Percentiles rank a stretch among this genome's conserved stretches.
These are phyloP conservation scores for Fusarium staphyleae DNA, from an alignment of 2,329 filamentous ascomycete genomes.

Conservation along the genomic window DNA sequence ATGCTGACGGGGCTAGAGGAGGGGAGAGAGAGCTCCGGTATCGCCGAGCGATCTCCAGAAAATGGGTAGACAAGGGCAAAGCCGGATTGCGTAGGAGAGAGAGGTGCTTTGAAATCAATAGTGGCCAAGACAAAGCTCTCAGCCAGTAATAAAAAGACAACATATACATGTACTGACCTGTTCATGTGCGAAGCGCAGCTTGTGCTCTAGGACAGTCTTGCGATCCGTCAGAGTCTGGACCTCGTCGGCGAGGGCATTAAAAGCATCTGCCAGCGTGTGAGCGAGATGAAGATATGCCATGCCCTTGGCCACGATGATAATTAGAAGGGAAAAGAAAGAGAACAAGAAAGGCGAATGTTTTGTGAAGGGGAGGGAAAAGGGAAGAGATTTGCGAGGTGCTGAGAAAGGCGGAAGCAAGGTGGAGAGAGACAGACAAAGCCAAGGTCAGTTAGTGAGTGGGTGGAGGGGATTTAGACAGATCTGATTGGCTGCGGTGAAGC, in stretches of 20 bases:
- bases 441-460: too few relatives aligned
- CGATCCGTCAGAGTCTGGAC: slow-evolving; percentile 69
- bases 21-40: slow-evolving; percentile 34
- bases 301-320: slow-evolving; percentile 37
- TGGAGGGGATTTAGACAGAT: slow-evolving; percentile 5
- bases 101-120: slow-evolving; percentile 29
- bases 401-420: slow-evolving; percentile 18
- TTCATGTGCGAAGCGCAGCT: slow-evolving; percentile 70
- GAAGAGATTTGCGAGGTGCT: slow-evolving; percentile 33
- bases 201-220: slow-evolving; percentile 71
- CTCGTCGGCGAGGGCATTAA: slow-evolving; percentile 69
- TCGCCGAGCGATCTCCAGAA: slow-evolving; percentile 32
- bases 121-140: neutral
- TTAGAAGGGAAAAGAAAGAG: slow-evolving; percentile 12
- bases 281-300: slow-evolving; percentile 53
- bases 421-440: slow-evolving; percentile 27
- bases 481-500: slow-evolving; percentile 10
- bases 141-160: slow-evolving; percentile 28
- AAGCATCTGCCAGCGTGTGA: slow-evolving; percentile 68
- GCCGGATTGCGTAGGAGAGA: slow-evolving; percentile 6
- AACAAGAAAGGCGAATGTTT: slow-evolving; percentile 14
- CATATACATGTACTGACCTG: slow-evolving; percentile 60
- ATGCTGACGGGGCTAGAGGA: slow-evolving; percentile 40
- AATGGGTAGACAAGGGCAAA: slow-evolving; percentile 18
- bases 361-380: slow-evolving; percentile 19